Conservation (phyloP, 129 eudicot genomes). For the Tagetes erecta region DNA sequence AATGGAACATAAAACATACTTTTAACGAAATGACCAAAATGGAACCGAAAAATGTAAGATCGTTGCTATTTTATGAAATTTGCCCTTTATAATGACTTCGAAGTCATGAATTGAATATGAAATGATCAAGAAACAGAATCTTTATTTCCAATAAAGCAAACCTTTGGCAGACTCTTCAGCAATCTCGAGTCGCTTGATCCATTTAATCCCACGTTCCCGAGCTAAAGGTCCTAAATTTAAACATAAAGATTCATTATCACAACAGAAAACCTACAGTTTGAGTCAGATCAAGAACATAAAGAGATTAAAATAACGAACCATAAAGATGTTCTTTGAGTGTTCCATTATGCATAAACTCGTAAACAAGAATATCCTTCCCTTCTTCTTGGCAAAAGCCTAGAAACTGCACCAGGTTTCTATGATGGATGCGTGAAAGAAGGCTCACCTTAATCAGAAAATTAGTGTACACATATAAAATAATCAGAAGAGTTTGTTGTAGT, state of each 20-base stretch:
- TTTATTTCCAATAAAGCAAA: conserved; percentile 23
- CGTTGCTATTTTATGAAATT: neutral
- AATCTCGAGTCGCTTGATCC: conserved; percentile 96
- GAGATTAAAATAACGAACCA: conserved; percentile 43
- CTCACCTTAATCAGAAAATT: conserved; percentile 55
- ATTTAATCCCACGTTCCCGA: conserved; percentile 59
- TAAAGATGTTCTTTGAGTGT: conserved; percentile 98
- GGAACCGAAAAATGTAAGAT: neutral
- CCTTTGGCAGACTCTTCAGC: conserved; percentile 99
- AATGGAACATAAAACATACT: neutral
- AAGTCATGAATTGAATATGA: neutral
- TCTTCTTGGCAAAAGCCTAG: conserved; percentile 99
- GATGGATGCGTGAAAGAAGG: conserved; percentile 98
- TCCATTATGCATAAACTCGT: conserved; percentile 95
- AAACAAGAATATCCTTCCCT: conserved; percentile 83
- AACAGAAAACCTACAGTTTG: neutral
- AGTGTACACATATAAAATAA: neutral
- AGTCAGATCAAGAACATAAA: conserved; percentile 5
- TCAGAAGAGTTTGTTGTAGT: neutral
- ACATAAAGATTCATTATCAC: conserved; percentile 21
- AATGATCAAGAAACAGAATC: neutral
- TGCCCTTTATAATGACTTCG: neutral
- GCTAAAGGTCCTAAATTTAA: conserved; percentile 64
- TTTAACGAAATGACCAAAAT: neutral
- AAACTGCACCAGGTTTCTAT: conserved; percentile 93